Conservation (phyloP, 2,329 filamentous ascomycete genomes). For the Paraphaeosphaeria sporulosa region DNA sequence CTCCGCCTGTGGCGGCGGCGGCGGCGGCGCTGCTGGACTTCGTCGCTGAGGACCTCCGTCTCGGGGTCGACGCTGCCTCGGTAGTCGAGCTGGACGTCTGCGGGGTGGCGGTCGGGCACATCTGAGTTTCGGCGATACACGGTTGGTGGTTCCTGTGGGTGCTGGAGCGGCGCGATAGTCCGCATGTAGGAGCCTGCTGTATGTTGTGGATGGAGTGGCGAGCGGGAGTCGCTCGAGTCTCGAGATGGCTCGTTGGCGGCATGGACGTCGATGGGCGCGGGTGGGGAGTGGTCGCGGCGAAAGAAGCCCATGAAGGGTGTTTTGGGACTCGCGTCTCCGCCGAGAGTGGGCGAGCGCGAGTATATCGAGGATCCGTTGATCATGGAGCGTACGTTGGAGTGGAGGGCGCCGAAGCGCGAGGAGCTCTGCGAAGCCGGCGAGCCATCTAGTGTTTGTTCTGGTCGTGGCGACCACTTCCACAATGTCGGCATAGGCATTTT, state of each 20-base stretch:
- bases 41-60: conserved; percentile 57
- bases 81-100: conserved; percentile 37
- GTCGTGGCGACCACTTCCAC: conserved; percentile 42
- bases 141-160: conserved; percentile 29
- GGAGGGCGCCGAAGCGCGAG: conserved; percentile 28
- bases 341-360: conserved; percentile 41
- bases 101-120: conserved; percentile 34
- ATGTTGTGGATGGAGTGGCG: conserved; percentile 43
- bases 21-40: conserved; percentile 48
- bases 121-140: conserved; percentile 23
- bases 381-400: conserved; percentile 36
- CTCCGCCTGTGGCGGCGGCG: conserved; percentile 44
- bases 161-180: conserved; percentile 35
- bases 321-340: conserved; percentile 43
- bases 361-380: conserved; percentile 49
- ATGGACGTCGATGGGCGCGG: conserved; percentile 30
- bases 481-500: conserved; percentile 45
- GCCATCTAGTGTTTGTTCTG: conserved; percentile 36
- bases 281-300: conserved; percentile 35
- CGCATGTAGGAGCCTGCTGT: conserved; percentile 46
- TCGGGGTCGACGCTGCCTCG: conserved; percentile 58
- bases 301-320: conserved; percentile 42
- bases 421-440: conserved; percentile 28
- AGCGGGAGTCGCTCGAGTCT: conserved; percentile 36
- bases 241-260: conserved; percentile 29